Percentiles rank a stretch among this genome's conserved stretches.
These are phyloP conservation scores for Aspergillus clavatus DNA, from an alignment of 2,329 filamentous ascomycete species.

Conservation along the genomic window DNA sequence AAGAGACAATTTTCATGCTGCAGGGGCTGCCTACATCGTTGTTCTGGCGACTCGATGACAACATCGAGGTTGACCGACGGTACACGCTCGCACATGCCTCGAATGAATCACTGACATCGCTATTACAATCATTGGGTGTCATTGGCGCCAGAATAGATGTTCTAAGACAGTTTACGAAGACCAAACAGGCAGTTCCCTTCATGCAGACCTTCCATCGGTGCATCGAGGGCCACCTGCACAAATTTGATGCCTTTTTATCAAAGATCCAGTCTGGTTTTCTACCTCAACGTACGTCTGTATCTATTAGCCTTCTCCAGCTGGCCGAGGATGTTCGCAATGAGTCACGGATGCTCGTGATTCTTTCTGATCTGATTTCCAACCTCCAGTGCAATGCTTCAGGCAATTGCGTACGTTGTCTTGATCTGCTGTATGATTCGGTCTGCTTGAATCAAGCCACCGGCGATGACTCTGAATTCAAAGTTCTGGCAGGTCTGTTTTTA, in stretches of 20 bases:
- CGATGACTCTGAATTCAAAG: slow-evolving; percentile 56
- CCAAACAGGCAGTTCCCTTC: slow-evolving; percentile 50
- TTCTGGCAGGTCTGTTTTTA: slow-evolving; percentile 67
- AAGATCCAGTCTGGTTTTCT: slow-evolving; percentile 58
- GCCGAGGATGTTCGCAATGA: slow-evolving; percentile 53
- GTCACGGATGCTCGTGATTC: slow-evolving; percentile 53
- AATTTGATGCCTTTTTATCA: slow-evolving; percentile 58
- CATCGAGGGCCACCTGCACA: slow-evolving; percentile 52
- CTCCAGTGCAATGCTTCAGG: slow-evolving; percentile 44
- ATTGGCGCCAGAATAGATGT: slow-evolving; percentile 46
- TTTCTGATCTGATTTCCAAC: slow-evolving; percentile 59
- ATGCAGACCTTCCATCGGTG: slow-evolving; percentile 68
- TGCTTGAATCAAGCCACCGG: slow-evolving; percentile 66
- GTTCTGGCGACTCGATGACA: slow-evolving; percentile 47
- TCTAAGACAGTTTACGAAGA: slow-evolving; percentile 47
- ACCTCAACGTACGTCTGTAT: slow-evolving; percentile 47
- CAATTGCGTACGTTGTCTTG: slow-evolving; percentile 67
- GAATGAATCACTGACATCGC: slow-evolving; percentile 24
- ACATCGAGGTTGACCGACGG: slow-evolving; percentile 34
- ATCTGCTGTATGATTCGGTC: slow-evolving; percentile 68
- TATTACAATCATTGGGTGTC: slow-evolving; percentile 41
- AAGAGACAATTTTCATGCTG: slow-evolving; percentile 82
- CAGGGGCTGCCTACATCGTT: slow-evolving; percentile 70
- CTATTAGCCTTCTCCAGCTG: slow-evolving; percentile 64
- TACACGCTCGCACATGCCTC: slow-evolving; percentile 35